Evolutionary conservation across 176 grass and related monocot genomes (phyloP), one percentile per base, ranked within the genome.

Genomic region (Triticum timopheevii): DNA sequence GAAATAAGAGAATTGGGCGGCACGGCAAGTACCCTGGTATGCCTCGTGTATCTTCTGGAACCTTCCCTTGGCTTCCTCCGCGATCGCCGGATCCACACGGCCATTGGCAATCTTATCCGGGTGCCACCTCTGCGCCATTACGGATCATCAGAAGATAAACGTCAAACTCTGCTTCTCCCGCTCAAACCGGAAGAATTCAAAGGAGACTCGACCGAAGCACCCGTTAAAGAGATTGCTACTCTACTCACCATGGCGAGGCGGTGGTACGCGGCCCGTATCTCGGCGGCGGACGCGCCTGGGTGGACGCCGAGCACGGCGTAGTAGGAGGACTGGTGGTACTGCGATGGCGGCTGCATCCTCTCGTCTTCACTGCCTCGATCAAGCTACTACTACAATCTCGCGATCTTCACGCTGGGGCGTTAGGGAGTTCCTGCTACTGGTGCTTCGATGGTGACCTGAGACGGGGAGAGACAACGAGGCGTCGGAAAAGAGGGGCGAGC

Each of bases 41-140:
- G 96, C 96, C 84, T 98, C 93, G 65, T 95, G 93, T 61, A 95
- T 87, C 78, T 92, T 88, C 79, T 95, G 96, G 84, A 98, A 98
- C 76, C 86, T 90, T 9, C 22, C 13, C 80, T 95, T 98, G 54
- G 96, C 93, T 56, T 95, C 95, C 49, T 95, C 93, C 54, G 87
- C 83, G 19, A 86, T 65, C 83, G 54, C 75, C 50, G 96, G 90
- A 19, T 90, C 89, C 76, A 42, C 73, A 47, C 80, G 74, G 13
- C 76, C 78, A 13, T 17, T 77, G 2, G 44, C 68, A 35, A 83
- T 84, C 91, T 91, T 88, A 82, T 98, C 96, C 66, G 96, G 96
- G 69, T 98, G 96, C 96, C 96, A 98, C 80, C 82, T 91, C 96
- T 98, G 86, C 56, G 54, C 22, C 35, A 69, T 30, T 20, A 7